Evolutionary conservation across 148 eudicot genomes (phyloP).

Genomic region (Tetragonia tetragonoides): DNA sequence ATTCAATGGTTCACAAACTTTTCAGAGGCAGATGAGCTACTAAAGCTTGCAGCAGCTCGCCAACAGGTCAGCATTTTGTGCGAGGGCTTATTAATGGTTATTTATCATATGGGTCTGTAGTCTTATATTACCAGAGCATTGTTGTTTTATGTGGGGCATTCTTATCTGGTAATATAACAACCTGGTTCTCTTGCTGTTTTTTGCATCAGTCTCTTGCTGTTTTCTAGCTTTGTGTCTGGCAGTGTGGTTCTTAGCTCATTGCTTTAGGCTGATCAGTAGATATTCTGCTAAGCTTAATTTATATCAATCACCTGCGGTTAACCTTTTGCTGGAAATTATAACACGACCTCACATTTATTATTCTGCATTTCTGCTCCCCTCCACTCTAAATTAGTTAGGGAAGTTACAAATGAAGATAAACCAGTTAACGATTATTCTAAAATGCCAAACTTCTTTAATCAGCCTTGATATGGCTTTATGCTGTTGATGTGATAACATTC

Average conservation of each 20-base stretch:
- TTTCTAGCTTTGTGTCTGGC: background rate
- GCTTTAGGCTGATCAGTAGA: background rate
- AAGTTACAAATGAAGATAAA: background rate
- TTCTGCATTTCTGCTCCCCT: background rate
- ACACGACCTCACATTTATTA: background rate
- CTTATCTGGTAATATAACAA: background rate
- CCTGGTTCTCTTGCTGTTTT: background rate
- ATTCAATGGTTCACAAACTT: constrained; percentile 45
- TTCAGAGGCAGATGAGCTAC: constrained; percentile 72
- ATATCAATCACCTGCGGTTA: background rate
- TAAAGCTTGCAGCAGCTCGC: constrained; percentile 78
- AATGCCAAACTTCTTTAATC: background rate
- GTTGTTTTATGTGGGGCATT: background rate
- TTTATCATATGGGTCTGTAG: background rate
- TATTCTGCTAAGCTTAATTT: background rate
- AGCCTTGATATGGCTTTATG: background rate
- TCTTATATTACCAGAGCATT: background rate
- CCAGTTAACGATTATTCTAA: background rate
- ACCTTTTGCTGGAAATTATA: background rate
- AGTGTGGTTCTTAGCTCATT: background rate
- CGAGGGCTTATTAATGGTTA: background rate
- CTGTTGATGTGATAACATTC: background rate
- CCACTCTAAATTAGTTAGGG: background rate
- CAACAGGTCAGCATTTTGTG: constrained; percentile 50
- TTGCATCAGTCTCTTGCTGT: background rate